Evolutionary conservation across 495 filamentous ascomycete genomes (phyloP), one percentile per base, ranked within the genome.

Genomic region (Talaromyces ruber): DNA sequence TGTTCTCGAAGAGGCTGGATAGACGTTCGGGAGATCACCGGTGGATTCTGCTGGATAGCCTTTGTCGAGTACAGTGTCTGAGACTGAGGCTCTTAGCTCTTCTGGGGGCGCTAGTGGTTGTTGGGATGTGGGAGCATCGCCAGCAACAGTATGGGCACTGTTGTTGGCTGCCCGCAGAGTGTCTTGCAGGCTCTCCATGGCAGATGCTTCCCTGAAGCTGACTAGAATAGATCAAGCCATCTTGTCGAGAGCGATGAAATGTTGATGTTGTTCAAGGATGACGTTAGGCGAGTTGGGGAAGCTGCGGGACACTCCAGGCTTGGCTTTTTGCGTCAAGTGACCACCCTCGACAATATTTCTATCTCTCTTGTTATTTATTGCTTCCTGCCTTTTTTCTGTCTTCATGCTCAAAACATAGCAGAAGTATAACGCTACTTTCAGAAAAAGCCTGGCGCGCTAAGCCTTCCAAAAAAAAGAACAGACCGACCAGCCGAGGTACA

Each of bases 121-220:
- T 11, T 45, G 45, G 6, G 59, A 60, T 52, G 58, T 43, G 21
- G 45, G 59, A 7, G 26, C 37, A 30, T 60, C 59, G 3, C 25
- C 37, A 30, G 59, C 59, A 60, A 60, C 16, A 34, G 59, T 52
- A 16, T 60, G 37, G 59, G 59, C 59, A 34, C 59, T 52, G 45
- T 60, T 30, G 28, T 60, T 60, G 39, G 59, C 43, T 29, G 26
- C 59, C 25, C 25, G 59, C 37, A 45, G 22, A 2, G 43, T 16
- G 12, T 60, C 59, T 6, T 50, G 43, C n/a, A 60, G 43, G 28
- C 59, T 60, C 45, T 60, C 39, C 59, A 60, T 58, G 21, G 16
- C 30, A 16, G 14, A 16, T 54, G 9, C n/a, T 37, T 58, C 14
- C 16, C 21, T 56, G 25, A 16, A 11, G 21, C 16, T 30, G 28